phyloP scores from a whole-genome alignment of 108 stramenopile species.

The Nitzschia putrida region DNA sequence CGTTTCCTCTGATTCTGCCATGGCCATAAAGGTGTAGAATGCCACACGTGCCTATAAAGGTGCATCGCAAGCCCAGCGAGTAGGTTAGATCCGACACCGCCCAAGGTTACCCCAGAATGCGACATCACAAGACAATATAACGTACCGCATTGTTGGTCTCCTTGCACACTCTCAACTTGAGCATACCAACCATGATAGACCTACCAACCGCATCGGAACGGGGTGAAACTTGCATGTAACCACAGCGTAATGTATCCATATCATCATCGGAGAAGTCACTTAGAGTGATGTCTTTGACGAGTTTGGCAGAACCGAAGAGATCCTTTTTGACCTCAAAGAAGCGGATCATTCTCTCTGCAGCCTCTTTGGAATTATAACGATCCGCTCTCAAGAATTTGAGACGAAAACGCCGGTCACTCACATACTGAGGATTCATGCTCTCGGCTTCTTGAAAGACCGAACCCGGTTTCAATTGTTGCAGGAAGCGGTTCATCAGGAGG shows the following conservation, averaged over 20 bases:
- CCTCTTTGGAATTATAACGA: constrained; percentile 28
- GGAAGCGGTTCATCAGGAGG: constrained; percentile 15
- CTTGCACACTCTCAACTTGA: constrained; percentile 10
- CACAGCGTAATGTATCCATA: constrained; percentile 5
- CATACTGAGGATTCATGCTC: constrained; percentile 4
- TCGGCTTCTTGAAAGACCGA: constrained; percentile 28
- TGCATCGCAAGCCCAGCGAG: neutral
- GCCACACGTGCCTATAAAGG: constrained; percentile 9
- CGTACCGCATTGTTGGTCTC: constrained; percentile 5
- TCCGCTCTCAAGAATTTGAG: constrained; percentile 36
- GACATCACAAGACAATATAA: neutral
- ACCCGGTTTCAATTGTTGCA: constrained; percentile 14
- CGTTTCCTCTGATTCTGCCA: constrained; percentile 7
- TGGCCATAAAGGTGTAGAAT: constrained; percentile 10
- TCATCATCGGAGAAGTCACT: constrained; percentile 25
- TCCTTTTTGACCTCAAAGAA: constrained; percentile 38
- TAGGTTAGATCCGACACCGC: neutral
- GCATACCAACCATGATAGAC: constrained; percentile 14
- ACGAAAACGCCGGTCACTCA: constrained; percentile 5
- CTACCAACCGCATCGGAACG: constrained; percentile 7
- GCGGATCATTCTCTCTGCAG: constrained; percentile 31
- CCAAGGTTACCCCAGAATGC: neutral
- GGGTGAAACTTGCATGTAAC: constrained; percentile 17
- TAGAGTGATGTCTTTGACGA: constrained; percentile 13
- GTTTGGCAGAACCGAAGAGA: constrained; percentile 20